Base-by-base conservation (phyloP, 352 stramenopile species). In the Pythium plurisporium region DNA sequence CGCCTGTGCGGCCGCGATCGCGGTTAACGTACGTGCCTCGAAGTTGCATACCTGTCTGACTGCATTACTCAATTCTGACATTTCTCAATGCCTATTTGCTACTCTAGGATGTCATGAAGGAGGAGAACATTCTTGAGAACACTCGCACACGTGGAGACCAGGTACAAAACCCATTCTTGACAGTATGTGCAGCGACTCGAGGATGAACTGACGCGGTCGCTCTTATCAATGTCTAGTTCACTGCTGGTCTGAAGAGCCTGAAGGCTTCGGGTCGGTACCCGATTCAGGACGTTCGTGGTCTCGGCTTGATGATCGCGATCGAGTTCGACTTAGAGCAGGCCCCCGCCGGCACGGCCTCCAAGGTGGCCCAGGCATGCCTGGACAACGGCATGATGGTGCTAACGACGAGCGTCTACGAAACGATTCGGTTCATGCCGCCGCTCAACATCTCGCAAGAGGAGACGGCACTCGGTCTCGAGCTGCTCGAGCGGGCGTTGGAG, bases 231-330 rank as follows among this genome's bases (percentile, higher is more conserved):
- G 38, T 37, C 5, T 26, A 95, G 73, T 76, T 97, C 38, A 69
- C 70, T 20, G 61, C 73, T 26, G 86, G 84, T 20, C 74, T 98
- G 10, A 52, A 90, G 20, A 79, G 71, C 11, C 64, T 97, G 8
- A 84, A 94, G 67, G 60, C 70, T 4, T 89, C 79, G 7, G 80
- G 73, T 30, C 79, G 84, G 38, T 89, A 92, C 67, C 75, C 84
- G 48, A 90, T 94, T 59, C 65, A 75, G 53, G 91, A 98, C 41
- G 75, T 98, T 10, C 86, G 94, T 56, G 94, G 91, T 11, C 67
- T 96, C n/a, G 94, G 94, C 10, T 65, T 97, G 44, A 98, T 98
- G 91, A 73, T 96, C 15, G 94, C 84, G 12, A 72, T 98, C 48
- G 91, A 98, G 68, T 97, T 98, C 47, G 76, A 93, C 64, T 43